Percentiles rank a stretch among this genome's conserved stretches.
Conservation (phyloP, 768 basidiomycete genomes). For the Epithele typhae region DNA sequence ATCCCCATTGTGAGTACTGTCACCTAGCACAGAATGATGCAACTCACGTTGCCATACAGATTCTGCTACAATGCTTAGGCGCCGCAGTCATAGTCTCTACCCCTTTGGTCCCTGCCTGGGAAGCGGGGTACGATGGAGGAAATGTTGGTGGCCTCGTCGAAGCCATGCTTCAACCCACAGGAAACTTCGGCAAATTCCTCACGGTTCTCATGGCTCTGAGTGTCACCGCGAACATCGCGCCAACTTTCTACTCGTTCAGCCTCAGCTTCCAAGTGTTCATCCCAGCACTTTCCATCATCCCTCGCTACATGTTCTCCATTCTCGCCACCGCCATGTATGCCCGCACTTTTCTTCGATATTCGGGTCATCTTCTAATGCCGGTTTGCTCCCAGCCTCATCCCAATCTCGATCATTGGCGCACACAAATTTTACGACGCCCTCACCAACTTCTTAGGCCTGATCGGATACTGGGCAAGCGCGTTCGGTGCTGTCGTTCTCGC, state of each 20-base stretch:
- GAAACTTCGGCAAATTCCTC: constrained; percentile 67
- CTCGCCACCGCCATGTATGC: constrained; percentile 64
- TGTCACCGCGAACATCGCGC: constrained; percentile 76
- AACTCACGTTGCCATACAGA: constrained; percentile 15
- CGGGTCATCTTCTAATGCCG: no score
- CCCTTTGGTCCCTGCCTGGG: constrained; percentile 52
- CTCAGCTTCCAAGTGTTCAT: constrained; percentile 69
- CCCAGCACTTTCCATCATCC: constrained; percentile 53
- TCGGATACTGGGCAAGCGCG: constrained; percentile 41
- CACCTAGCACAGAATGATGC: constrained; percentile 18
- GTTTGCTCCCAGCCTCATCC: constrained; percentile 45
- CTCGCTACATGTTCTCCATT: constrained; percentile 66
- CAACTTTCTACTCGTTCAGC: constrained; percentile 78
- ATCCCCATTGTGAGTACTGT: constrained; percentile 47
- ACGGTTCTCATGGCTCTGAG: constrained; percentile 71
- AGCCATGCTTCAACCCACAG: constrained; percentile 57
- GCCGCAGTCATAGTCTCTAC: constrained; percentile 62
- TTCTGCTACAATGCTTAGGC: constrained; percentile 52
- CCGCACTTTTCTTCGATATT: not conserved
- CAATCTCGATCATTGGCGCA: constrained; percentile 65
- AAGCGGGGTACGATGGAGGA: constrained; percentile 44
- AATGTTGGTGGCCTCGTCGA: constrained; percentile 61
- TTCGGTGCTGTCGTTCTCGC: constrained; percentile 56
- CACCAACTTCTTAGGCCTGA: constrained; percentile 63
- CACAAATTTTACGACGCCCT: constrained; percentile 61